Percentiles rank a stretch among this genome's conserved stretches.
These are phyloP conservation scores for Penicillium occitanis DNA, from an alignment of 2,329 filamentous ascomycete genomes.

Conservation along the genomic window DNA sequence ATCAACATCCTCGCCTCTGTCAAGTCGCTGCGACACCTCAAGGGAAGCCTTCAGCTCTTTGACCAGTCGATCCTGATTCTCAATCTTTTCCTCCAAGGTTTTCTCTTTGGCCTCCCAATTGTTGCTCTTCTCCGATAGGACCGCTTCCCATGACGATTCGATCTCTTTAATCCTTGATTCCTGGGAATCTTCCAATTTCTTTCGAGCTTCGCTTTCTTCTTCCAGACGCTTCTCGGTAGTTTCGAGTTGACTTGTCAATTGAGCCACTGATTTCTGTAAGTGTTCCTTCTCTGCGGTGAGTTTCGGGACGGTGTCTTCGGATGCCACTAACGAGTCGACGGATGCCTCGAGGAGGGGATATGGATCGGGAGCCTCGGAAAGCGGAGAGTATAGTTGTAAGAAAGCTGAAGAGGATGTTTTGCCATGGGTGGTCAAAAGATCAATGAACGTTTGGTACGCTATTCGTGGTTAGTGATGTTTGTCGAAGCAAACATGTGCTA, in stretches of 20 bases:
- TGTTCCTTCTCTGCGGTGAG: slow-evolving; percentile 85
- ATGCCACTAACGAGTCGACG: slow-evolving; percentile 86
- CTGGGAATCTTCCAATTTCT: slow-evolving; percentile 72
- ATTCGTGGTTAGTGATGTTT: slow-evolving; percentile 21
- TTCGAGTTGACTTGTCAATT: slow-evolving; percentile 77
- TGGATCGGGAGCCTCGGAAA: slow-evolving; percentile 94
- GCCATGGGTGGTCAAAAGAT: slow-evolving; percentile 91
- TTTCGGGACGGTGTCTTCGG: slow-evolving; percentile 88
- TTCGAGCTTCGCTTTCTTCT: slow-evolving; percentile 69
- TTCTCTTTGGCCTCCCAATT: slow-evolving; percentile 97
- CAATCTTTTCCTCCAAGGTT: slow-evolving; percentile 85
- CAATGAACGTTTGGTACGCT: slow-evolving; percentile 98
- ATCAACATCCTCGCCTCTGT: slow-evolving; percentile 65
- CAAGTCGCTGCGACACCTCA: slow-evolving; percentile 89
- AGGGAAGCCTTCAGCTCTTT: slow-evolving; percentile 97
- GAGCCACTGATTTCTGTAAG: slow-evolving; percentile 74
- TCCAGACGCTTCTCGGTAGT: slow-evolving; percentile 79
- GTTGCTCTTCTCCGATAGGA: slow-evolving; percentile 87
- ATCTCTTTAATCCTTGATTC: slow-evolving; percentile 84
- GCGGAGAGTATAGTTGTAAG: slow-evolving; percentile 83
- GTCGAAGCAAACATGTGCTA: background rate
- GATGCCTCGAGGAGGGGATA: slow-evolving; percentile 96
- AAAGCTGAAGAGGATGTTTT: slow-evolving; percentile 93
- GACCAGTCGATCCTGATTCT: slow-evolving; percentile 86
- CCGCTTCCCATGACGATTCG: slow-evolving; percentile 83